Conservation (phyloP, 495 filamentous ascomycete species). For the Letharia columbiana region DNA sequence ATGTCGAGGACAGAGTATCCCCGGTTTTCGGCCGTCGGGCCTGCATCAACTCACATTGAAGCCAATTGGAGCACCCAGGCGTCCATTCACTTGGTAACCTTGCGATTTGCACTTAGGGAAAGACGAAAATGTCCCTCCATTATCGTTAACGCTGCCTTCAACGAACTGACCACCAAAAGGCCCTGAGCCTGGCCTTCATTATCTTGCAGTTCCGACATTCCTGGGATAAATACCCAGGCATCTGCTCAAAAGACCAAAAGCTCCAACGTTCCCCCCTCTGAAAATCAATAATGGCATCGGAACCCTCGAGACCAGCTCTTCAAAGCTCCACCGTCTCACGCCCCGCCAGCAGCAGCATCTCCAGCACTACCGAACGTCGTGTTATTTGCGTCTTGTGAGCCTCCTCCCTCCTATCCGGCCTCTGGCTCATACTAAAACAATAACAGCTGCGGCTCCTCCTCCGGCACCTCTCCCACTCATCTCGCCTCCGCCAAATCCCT, state of each 20-base stretch:
- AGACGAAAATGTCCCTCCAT: background rate
- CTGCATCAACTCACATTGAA: background rate
- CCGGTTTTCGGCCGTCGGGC: background rate
- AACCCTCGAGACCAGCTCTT: background rate
- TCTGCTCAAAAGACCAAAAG: no score
- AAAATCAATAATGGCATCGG: background rate
- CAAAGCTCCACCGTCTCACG: background rate
- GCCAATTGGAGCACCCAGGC: background rate
- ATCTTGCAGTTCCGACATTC: background rate
- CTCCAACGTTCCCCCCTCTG: no score
- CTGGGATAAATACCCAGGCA: background rate
- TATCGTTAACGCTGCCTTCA: background rate
- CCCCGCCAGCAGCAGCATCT: constrained; percentile 1
- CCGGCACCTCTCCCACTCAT: constrained; percentile 61
- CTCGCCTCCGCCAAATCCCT: constrained; percentile 70
- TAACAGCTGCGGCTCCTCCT: constrained; percentile 61
- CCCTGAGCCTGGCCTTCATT: background rate
- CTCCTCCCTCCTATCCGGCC: background rate
- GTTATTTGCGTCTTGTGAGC: constrained; percentile 78
- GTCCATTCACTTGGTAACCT: background rate
- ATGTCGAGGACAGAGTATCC: constrained; percentile 3
- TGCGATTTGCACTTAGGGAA: background rate
- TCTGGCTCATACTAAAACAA: constrained; percentile 17
- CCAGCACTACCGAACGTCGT: constrained; percentile 22
- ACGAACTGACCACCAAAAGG: background rate